phyloP scores from a whole-genome alignment of 148 eudicot species.

The Limonium bicolor region DNA sequence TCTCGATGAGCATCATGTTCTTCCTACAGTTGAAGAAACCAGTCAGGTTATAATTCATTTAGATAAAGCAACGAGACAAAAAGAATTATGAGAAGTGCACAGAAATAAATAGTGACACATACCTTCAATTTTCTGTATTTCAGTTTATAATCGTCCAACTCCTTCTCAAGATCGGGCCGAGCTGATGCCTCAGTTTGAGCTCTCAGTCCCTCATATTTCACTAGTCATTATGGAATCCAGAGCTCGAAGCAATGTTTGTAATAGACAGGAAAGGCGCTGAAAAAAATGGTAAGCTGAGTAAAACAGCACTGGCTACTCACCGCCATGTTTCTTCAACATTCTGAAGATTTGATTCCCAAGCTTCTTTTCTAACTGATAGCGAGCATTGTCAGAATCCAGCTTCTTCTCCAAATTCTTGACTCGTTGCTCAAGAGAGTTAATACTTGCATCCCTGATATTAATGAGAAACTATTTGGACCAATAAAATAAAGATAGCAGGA shows the following conservation, averaged over 20 bases:
- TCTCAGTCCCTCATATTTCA: slow-evolving; percentile 58
- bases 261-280: no score
- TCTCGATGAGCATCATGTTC: slow-evolving; percentile 84
- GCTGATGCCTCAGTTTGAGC: slow-evolving; percentile 40
- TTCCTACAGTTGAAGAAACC: slow-evolving; percentile 40
- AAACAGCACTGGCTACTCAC: slow-evolving; percentile 19
- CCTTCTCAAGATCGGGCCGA: slow-evolving; percentile 36
- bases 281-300: neutral
- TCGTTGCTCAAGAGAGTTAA: slow-evolving; percentile 40
- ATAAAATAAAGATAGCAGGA: no score
- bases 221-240: no score
- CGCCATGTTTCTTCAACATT: slow-evolving; percentile 88
- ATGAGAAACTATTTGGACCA: no score
- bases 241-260: no score
- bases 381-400: slow-evolving; percentile 43
- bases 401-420: slow-evolving; percentile 63
- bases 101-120: slow-evolving; percentile 1
- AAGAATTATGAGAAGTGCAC: no score
- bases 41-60: slow-evolving; percentile 9
- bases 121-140: slow-evolving; percentile 58
- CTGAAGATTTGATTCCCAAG: slow-evolving; percentile 58
- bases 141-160: slow-evolving; percentile 46
- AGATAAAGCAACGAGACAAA: no score
- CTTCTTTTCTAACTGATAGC: slow-evolving; percentile 50
- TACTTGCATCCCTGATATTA: slow-evolving; percentile 57